Percentiles rank a stretch among this genome's conserved stretches.
Conservation (phyloP, 2,329 filamentous ascomycete genomes). For the Fusarium sp. region DNA sequence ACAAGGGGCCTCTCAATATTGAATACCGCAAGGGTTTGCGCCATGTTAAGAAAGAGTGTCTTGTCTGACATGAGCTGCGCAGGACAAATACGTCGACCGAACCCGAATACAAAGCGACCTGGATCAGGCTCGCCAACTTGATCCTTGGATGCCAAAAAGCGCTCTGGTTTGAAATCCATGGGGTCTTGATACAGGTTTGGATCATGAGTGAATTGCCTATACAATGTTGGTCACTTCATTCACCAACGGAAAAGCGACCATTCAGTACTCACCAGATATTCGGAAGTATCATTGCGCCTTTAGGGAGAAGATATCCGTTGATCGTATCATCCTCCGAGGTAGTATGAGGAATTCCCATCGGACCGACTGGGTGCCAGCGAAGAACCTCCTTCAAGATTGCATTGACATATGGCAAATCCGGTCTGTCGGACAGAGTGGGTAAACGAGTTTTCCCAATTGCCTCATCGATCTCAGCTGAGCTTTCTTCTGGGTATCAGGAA, state of each 20-base stretch:
- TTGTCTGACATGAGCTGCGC: slow-evolving; percentile 50
- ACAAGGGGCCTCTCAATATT: slow-evolving; percentile 46
- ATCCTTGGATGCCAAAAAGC: slow-evolving; percentile 31
- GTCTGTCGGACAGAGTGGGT: slow-evolving; percentile 40
- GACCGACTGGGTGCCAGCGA: slow-evolving; percentile 50
- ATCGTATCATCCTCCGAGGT: slow-evolving; percentile 49
- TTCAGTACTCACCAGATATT: slow-evolving; percentile 36
- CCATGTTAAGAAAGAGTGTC: slow-evolving; percentile 53
- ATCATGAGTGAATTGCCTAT: slow-evolving; percentile 39
- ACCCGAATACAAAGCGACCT: slow-evolving; percentile 50
- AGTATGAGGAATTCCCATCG: slow-evolving; percentile 56
- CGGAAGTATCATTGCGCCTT: slow-evolving; percentile 37
- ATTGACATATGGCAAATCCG: slow-evolving; percentile 48
- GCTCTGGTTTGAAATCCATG: slow-evolving; percentile 28
- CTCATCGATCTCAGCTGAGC: slow-evolving; percentile 35
- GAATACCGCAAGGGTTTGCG: slow-evolving; percentile 63
- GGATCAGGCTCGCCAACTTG: slow-evolving; percentile 48
- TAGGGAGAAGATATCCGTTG: slow-evolving; percentile 41
- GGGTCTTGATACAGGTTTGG: slow-evolving; percentile 27
- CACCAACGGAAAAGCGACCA: no score
- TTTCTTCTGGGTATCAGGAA: slow-evolving; percentile 20
- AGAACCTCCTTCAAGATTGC: slow-evolving; percentile 50
- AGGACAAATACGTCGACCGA: slow-evolving; percentile 54
- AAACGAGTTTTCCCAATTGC: slow-evolving; percentile 46
- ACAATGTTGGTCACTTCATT: neutral